Evolutionary conservation across 2,329 filamentous ascomycete species (phyloP).

Genomic region (Sarocladiaceae sp.): DNA sequence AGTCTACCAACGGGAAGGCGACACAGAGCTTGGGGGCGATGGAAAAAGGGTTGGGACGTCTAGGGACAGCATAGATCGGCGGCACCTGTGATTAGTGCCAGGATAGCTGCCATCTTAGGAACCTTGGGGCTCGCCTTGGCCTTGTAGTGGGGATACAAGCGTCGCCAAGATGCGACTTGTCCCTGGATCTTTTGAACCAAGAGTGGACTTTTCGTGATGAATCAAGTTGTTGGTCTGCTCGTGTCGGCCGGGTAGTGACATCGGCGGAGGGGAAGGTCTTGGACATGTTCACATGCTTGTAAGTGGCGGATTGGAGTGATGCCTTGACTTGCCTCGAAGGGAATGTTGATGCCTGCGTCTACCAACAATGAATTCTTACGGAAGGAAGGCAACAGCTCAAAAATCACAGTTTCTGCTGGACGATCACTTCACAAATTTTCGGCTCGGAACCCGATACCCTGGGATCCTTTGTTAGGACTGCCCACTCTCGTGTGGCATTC

Average conservation of each 20-base stretch:
- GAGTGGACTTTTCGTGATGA: background rate
- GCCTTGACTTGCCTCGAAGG: no score
- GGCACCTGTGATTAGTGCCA: no score
- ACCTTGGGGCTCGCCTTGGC: background rate
- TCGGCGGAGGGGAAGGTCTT: background rate
- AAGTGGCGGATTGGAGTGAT: no score
- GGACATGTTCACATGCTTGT: no score
- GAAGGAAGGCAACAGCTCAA: background rate
- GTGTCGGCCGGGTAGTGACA: no score
- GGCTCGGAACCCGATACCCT: background rate
- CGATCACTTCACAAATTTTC: background rate
- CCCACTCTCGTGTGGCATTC: background rate
- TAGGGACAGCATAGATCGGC: background rate
- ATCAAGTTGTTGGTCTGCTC: no score
- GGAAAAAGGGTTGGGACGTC: background rate
- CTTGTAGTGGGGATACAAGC: background rate
- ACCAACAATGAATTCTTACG: background rate
- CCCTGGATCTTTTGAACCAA: background rate
- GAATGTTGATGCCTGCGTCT: no score
- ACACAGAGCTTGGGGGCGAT: no score
- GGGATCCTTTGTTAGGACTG: background rate
- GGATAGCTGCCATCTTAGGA: background rate
- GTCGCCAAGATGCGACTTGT: conserved; percentile 2
- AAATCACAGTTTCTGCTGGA: no score
- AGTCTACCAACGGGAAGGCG: background rate